Percentiles rank a stretch among this genome's conserved stretches.
These are phyloP conservation scores for Backusella westeae DNA, from an alignment of 192 early-diverging fungal species.

Conservation along the genomic window DNA sequence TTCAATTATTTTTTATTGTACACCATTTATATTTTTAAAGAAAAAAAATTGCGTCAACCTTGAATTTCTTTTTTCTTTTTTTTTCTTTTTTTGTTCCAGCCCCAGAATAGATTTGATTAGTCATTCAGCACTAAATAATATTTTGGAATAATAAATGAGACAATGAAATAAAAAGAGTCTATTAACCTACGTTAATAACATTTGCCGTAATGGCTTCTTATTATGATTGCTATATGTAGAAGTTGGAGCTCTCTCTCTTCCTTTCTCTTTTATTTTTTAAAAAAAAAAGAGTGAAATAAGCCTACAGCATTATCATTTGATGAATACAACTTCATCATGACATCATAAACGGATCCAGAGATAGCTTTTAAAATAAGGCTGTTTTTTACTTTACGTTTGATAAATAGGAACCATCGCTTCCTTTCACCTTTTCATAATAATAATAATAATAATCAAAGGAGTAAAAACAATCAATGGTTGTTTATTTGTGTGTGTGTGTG, in stretches of 20 bases:
- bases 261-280: not conserved
- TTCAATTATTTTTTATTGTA: not conserved
- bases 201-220: not conserved
- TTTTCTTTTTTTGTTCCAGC: not conserved
- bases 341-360: not conserved
- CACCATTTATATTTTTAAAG: not conserved
- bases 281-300: not conserved
- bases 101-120: not conserved
- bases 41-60: not conserved
- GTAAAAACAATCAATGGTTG: not conserved
- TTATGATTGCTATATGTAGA: not conserved
- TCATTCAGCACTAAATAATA: not conserved
- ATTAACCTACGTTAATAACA: not conserved
- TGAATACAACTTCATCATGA: not conserved
- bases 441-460: not conserved
- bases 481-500: not conserved
- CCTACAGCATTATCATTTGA: not conserved
- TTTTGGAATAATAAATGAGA: not conserved
- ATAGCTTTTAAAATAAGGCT: not conserved
- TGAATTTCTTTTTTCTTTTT: not conserved
- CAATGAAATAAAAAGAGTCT: not conserved
- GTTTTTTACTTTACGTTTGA: not conserved
- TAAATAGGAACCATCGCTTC: not conserved
- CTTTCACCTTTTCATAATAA: not conserved
- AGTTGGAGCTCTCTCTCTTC: not conserved